Percentiles rank a stretch among this genome's conserved stretches.
phyloP scores from a whole-genome alignment of 1,284 basidiomycete species.

The Hemileia vastatrix region DNA sequence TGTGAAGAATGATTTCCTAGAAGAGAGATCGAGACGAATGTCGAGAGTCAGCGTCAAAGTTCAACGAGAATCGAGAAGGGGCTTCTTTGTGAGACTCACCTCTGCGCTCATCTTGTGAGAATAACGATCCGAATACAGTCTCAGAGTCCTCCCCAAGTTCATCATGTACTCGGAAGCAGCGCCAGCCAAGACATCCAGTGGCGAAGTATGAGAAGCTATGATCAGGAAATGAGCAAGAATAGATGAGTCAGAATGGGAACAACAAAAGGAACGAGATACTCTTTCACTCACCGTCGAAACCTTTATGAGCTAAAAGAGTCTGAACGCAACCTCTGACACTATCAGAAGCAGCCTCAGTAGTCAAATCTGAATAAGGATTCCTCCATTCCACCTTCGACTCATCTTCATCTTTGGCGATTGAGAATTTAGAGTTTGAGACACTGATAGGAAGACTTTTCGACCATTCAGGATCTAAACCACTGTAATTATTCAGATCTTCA shows the following conservation, averaged over 20 bases:
- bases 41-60: neutral
- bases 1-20: slow-evolving; percentile 83
- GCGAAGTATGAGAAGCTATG: slow-evolving; percentile 45
- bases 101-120: slow-evolving; percentile 66
- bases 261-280: neutral
- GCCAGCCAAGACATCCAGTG: slow-evolving; percentile 69
- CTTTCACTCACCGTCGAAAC: slow-evolving; percentile 34
- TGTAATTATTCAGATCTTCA: slow-evolving; percentile 1
- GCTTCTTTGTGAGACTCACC: slow-evolving; percentile 49
- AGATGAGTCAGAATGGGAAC: neutral
- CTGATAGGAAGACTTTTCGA: neutral
- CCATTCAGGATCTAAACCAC: neutral
- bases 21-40: slow-evolving; percentile 12
- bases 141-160: slow-evolving; percentile 76
- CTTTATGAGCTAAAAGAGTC: slow-evolving; percentile 36
- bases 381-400: too few relatives aligned
- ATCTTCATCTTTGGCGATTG: neutral
- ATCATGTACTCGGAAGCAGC: slow-evolving; percentile 70
- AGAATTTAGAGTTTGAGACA: neutral
- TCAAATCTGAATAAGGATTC: too few relatives aligned
- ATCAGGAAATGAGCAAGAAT: slow-evolving; percentile 1
- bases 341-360: too few relatives aligned
- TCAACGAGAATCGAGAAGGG: neutral
- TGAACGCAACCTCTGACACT: slow-evolving; percentile 30
- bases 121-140: slow-evolving; percentile 71